Base-by-base conservation (phyloP, 768 basidiomycete species). In the Mycena kentingensis region DNA sequence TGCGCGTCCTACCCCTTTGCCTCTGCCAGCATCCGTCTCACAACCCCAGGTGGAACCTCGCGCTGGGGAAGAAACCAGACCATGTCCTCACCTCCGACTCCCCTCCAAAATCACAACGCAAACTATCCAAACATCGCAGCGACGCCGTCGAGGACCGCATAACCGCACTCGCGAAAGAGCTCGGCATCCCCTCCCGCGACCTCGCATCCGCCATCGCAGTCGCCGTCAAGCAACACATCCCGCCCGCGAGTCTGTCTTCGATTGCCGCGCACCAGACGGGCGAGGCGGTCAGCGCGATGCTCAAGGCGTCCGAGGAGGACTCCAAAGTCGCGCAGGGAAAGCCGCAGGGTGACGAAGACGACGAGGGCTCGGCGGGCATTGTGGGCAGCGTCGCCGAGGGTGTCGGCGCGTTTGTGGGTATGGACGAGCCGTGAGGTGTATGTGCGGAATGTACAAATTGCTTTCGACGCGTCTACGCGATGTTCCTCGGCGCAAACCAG, bases 161-260 rank as follows among this genome's bases (percentile, higher is more conserved):
- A 48, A 78, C 80, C 45, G 80, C 75, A 13, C 73, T 90, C 11
- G 88, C 87, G 11, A 68, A 70, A 6, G 81, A 78, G 27, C 70
- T 90, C 26, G 88, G 85, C 1, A 77, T 89, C 61, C 77, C 81
- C 0, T 73, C 83, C 15, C 68, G 71, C 34, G 81, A 85, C 31
- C 70, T 90, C 1, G 85, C 87, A 2, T 74, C 72, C 16, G 88
- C 86, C 1, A 82, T 89, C 42, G 83, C 82, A 0, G 74, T 71
- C 42, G 84, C 81, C 0, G 81, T 85, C 26, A 74, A 76, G 56
- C 73, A 82, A 26, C 67, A 83, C 54, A 78, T 87, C 10, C 83
- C 86, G 1, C 78, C 80, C 10, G 83, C 81, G 6, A 83, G 79
- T 31, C 64, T 87, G 45, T 78, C 81, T 8, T 83, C 80, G 1